Conservation (phyloP, 2,329 filamentous ascomycete genomes). For the Calonectria pauciramosa region DNA sequence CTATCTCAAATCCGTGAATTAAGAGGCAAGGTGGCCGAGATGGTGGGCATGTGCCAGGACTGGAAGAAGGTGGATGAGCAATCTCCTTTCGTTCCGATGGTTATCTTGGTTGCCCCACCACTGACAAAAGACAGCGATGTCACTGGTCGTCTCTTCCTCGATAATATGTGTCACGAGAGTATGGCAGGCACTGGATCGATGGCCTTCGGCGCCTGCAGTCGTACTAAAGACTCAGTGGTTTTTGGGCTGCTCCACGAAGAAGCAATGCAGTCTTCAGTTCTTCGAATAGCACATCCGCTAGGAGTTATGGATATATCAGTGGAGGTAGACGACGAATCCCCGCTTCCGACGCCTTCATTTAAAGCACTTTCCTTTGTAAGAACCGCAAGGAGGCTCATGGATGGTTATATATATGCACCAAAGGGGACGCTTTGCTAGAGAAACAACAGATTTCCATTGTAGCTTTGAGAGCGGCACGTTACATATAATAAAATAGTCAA, state of each 20-base stretch:
- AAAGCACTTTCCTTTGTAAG: background rate
- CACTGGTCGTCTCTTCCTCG: background rate
- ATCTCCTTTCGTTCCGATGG: background rate
- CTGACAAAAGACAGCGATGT: background rate
- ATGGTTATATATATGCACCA: background rate
- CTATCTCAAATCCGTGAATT: background rate
- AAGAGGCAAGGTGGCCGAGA: background rate
- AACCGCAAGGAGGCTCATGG: background rate
- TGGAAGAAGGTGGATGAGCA: background rate
- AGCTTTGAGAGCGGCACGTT: no score
- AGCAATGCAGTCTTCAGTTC: background rate
- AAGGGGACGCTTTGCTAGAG: background rate
- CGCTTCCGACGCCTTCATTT: background rate
- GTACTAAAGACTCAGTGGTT: background rate
- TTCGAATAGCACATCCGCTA: background rate
- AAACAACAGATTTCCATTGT: no score
- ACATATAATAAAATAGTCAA: no score
- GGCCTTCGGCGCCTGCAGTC: background rate
- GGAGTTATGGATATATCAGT: background rate
- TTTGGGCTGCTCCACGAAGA: background rate
- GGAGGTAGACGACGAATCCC: background rate
- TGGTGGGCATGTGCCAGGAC: background rate
- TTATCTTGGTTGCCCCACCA: background rate
- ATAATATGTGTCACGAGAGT: background rate
- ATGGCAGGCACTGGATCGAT: background rate